Evolutionary conservation across 23 red algal species (phyloP).

Genomic region (Gracilariopsis chorda): DNA sequence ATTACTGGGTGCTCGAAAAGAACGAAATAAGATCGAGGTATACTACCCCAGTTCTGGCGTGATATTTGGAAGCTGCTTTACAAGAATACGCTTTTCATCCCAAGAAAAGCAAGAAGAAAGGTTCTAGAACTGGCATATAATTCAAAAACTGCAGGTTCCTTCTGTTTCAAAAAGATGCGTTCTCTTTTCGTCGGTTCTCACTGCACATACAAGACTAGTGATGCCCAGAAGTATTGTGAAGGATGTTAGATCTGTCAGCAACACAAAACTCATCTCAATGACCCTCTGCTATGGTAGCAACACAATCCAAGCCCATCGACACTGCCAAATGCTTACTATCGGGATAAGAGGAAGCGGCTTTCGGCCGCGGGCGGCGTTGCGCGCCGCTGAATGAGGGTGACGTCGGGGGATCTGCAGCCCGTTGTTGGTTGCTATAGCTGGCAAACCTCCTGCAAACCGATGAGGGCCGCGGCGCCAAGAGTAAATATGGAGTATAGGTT

Average conservation of each 20-base stretch:
- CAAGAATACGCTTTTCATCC: not conserved
- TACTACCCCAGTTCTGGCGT: not conserved
- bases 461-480: no score
- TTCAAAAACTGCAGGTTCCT: not conserved
- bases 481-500: no score
- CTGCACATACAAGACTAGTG: not conserved
- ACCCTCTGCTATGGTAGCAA: no score
- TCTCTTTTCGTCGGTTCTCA: not conserved
- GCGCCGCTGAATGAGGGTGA: no score
- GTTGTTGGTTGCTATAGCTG: no score
- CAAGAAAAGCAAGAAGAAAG: not conserved
- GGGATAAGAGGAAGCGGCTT: no score
- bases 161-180: not conserved
- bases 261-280: not conserved
- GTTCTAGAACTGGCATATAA: not conserved
- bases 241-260: constrained; percentile 8
- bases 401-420: no score
- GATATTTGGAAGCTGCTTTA: not conserved
- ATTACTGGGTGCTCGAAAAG: not conserved
- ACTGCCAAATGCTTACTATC: no score
- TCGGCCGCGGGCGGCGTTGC: no score
- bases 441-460: no score
- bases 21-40: not conserved
- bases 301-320: no score
- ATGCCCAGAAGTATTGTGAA: not conserved